A percentile compares a stretch with the other conserved stretches of the same genome.
Evolutionary conservation across 257 asterid species (phyloP).

Genomic region (Primulina tabacum): DNA sequence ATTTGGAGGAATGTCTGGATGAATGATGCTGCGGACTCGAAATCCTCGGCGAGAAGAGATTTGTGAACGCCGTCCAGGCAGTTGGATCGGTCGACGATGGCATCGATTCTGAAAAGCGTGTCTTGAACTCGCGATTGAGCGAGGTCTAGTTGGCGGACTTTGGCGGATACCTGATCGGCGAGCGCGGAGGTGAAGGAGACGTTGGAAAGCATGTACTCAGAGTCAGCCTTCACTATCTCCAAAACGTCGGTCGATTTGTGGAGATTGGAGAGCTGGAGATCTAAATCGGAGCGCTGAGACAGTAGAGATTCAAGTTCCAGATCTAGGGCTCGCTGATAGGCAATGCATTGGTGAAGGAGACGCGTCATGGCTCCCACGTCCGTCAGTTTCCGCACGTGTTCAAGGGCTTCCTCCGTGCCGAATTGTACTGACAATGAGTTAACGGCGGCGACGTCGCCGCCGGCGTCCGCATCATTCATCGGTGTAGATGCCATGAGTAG

Average conservation of each 20-base stretch:
- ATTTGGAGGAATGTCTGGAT: slow-evolving; percentile 76
- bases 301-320: slow-evolving; percentile 69
- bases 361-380: slow-evolving; percentile 90
- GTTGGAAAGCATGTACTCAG: slow-evolving; percentile 65
- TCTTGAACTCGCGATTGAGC: slow-evolving; percentile 85
- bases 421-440: slow-evolving; percentile 40
- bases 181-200: slow-evolving; percentile 75
- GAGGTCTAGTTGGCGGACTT: slow-evolving; percentile 82
- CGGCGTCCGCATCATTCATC: slow-evolving; percentile 29
- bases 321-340: slow-evolving; percentile 83
- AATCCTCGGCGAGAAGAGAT: slow-evolving; percentile 71
- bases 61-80: slow-evolving; percentile 81
- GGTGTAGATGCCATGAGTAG: slow-evolving; percentile 35
- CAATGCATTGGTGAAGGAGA: slow-evolving; percentile 87
- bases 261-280: slow-evolving; percentile 66
- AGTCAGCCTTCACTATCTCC: slow-evolving; percentile 66
- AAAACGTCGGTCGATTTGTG: slow-evolving; percentile 68
- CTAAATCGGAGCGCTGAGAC: slow-evolving; percentile 73
- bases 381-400: slow-evolving; percentile 64
- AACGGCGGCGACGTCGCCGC: slow-evolving; percentile 7
- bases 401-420: slow-evolving; percentile 62
- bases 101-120: slow-evolving; percentile 72
- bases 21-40: slow-evolving; percentile 72
- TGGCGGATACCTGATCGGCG: slow-evolving; percentile 77
- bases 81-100: slow-evolving; percentile 66